phyloP scores from a whole-genome alignment of 148 eudicot species.

The Nyssa sinensis region DNA sequence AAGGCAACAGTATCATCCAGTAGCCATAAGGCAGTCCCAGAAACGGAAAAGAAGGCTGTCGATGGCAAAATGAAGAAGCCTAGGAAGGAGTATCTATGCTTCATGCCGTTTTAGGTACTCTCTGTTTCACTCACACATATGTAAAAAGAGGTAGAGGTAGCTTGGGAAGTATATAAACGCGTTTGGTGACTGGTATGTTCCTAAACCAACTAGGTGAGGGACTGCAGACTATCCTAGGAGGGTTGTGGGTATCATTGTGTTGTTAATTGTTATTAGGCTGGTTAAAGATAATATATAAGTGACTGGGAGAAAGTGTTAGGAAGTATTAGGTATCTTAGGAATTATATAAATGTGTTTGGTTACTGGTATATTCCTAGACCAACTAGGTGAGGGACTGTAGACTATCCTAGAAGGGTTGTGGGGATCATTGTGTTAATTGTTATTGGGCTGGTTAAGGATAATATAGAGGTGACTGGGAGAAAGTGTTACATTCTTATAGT shows the following conservation, averaged over 20 bases:
- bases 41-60: slow-evolving; percentile 19
- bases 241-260: not conserved
- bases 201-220: not conserved
- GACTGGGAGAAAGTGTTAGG: not conserved
- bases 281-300: not conserved
- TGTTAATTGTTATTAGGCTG: not conserved
- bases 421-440: not conserved
- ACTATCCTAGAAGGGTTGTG: not conserved
- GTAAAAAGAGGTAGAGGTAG: not conserved
- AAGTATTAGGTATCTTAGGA: too few species aligned
- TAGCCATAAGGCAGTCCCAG: slow-evolving; percentile 1
- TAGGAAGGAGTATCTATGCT: slow-evolving; percentile 24
- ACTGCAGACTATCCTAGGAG: not conserved
- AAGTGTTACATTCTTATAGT: not conserved
- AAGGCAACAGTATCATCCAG: slow-evolving; percentile 16
- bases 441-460: not conserved
- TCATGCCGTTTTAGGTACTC: slow-evolving; percentile 23
- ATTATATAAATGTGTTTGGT: not conserved
- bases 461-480: not conserved
- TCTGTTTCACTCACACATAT: not conserved
- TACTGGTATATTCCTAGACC: not conserved
- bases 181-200: not conserved
- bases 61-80: slow-evolving; percentile 16
- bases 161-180: not conserved
- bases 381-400: not conserved